These are phyloP conservation scores for Calocybe indica DNA, from an alignment of 768 basidiomycete genomes.

Conservation along the genomic window DNA sequence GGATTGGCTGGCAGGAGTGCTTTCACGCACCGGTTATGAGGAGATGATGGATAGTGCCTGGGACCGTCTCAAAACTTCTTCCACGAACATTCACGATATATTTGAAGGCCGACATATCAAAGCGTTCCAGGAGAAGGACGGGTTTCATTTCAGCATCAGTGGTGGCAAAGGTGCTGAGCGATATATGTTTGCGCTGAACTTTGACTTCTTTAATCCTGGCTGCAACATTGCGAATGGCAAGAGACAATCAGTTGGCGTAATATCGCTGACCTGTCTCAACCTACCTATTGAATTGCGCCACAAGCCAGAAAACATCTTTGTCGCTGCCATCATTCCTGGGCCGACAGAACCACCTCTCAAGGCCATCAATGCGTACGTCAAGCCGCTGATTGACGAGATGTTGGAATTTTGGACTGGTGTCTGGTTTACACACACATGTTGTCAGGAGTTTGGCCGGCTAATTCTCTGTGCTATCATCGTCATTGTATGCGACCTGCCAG, in stretches of 20 bases:
- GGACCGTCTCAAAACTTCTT: conserved; percentile 3
- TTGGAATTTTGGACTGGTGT: conserved; percentile 25
- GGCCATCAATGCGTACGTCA: conserved; percentile 17
- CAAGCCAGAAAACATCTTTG: conserved; percentile 25
- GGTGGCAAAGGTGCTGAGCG: conserved; percentile 14
- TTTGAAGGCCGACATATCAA: conserved; percentile 18
- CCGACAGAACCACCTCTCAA: conserved; percentile 22
- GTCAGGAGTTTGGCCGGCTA: conserved; percentile 9
- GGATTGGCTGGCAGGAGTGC: conserved; percentile 19
- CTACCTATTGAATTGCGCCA: conserved; percentile 24
- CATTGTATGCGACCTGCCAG: conserved; percentile 30
- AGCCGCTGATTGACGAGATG: conserved; percentile 21
- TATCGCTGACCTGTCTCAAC: conserved; percentile 29
- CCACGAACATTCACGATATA: conserved; percentile 14
- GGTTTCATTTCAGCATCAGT: conserved; percentile 12
- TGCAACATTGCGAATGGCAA: conserved; percentile 20
- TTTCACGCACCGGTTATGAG: conserved; percentile 17
- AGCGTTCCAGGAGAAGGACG: conserved; percentile 20
- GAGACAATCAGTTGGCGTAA: conserved; percentile 19
- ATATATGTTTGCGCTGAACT: conserved; percentile 22
- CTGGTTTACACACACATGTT: conserved; percentile 11
- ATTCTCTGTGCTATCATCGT: conserved; percentile 19
- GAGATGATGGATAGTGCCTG: conserved; percentile 16
- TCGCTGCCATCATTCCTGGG: conserved; percentile 29
- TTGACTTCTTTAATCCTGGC: conserved; percentile 31